Evolutionary conservation across 2,329 filamentous ascomycete species (phyloP).

Genomic region (Colletotrichum navitas): DNA sequence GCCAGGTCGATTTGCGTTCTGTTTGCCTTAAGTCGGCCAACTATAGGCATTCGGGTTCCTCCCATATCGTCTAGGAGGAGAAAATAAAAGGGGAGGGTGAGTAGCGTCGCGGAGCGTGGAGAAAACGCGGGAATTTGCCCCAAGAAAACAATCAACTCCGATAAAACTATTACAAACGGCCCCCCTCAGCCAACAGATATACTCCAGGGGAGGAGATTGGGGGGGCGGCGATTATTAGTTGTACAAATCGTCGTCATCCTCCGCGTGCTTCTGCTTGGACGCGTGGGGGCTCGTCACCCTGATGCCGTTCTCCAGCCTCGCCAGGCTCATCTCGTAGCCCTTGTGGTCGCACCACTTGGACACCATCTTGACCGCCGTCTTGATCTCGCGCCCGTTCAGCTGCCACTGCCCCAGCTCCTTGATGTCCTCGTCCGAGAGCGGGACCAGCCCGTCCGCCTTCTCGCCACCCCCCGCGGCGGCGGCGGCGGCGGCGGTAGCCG

Average conservation of each 20-base stretch:
- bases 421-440: constrained; percentile 53
- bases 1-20: too few relatives aligned
- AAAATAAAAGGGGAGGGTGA: too few relatives aligned
- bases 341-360: constrained; percentile 60
- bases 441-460: constrained; percentile 4
- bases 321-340: constrained; percentile 56
- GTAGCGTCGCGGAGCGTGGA: too few relatives aligned
- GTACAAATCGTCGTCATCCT: constrained; percentile 48
- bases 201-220: too few relatives aligned
- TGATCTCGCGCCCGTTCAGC: constrained; percentile 62
- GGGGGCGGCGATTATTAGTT: constrained; percentile 33
- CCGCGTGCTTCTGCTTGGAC: constrained; percentile 49
- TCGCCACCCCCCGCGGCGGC: neutral
- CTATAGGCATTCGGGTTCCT: too few relatives aligned
- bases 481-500: too few relatives aligned
- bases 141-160: neutral
- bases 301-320: constrained; percentile 59
- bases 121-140: too few relatives aligned
- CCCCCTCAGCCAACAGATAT: neutral
- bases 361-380: constrained; percentile 61
- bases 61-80: too few relatives aligned
- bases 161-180: neutral
- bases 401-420: constrained; percentile 55
- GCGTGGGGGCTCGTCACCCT: constrained; percentile 59
- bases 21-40: too few relatives aligned